phyloP scores from a whole-genome alignment of 2,329 filamentous ascomycete species.

The Nothopassalora personata region DNA sequence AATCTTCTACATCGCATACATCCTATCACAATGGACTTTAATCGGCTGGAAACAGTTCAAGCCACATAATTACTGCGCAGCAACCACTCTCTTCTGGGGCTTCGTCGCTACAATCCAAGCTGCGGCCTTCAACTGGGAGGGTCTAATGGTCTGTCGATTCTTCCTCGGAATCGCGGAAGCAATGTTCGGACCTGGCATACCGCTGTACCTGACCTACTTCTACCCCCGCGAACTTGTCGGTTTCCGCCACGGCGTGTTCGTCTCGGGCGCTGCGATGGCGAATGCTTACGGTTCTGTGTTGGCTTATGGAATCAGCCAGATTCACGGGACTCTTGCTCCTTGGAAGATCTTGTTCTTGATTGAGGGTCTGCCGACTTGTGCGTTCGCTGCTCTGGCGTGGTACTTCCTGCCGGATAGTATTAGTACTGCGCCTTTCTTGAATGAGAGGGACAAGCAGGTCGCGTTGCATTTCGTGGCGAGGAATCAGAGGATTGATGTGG shows the following conservation, averaged over 20 bases:
- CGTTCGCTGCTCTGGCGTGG: conserved; percentile 51
- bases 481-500: conserved; percentile 17
- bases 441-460: conserved; percentile 41
- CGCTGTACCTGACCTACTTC: conserved; percentile 60
- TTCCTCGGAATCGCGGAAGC: conserved; percentile 39
- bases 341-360: conserved; percentile 61
- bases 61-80: conserved; percentile 37
- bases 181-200: conserved; percentile 45
- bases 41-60: conserved; percentile 40
- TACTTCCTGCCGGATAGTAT: conserved; percentile 44
- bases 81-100: conserved; percentile 43
- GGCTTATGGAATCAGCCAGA: conserved; percentile 60
- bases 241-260: conserved; percentile 52
- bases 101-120: conserved; percentile 46
- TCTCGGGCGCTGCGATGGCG: conserved; percentile 58
- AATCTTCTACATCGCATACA: conserved; percentile 50
- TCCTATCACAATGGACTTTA: conserved; percentile 38
- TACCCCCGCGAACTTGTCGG: conserved; percentile 55
- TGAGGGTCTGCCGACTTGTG: conserved; percentile 57
- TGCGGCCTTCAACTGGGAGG: conserved; percentile 40
- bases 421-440: conserved; percentile 42
- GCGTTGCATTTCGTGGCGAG: conserved; percentile 18
- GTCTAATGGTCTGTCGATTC: conserved; percentile 47
- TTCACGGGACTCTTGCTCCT: conserved; percentile 51
- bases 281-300: conserved; percentile 70